Percentiles rank a stretch among this genome's conserved stretches.
These are phyloP conservation scores for Gastrolobium bilobum DNA, from an alignment of 306 rosid genomes.

Conservation along the genomic window DNA sequence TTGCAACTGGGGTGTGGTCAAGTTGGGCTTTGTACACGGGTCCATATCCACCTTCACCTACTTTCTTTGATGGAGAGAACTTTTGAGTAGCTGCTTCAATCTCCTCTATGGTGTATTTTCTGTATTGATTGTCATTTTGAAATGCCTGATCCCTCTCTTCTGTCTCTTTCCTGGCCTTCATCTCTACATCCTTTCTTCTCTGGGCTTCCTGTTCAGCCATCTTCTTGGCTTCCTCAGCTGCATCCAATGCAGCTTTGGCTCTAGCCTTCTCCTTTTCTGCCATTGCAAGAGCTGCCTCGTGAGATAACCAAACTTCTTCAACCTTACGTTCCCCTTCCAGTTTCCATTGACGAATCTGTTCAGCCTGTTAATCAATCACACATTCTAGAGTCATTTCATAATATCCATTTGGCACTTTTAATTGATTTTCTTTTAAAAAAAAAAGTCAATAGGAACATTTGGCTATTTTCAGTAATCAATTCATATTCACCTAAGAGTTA, in stretches of 20 bases:
- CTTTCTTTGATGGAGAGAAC: constrained; percentile 62
- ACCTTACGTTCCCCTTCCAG: constrained; percentile 67
- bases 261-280: constrained; percentile 91
- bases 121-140: constrained; percentile 67
- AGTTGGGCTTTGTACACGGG: constrained; percentile 89
- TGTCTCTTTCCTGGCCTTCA: constrained; percentile 78
- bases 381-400: constrained; percentile 31
- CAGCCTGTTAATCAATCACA: constrained; percentile 65
- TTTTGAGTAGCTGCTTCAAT: constrained; percentile 79
- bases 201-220: constrained; percentile 82
- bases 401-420: constrained; percentile 11
- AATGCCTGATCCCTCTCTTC: constrained; percentile 78
- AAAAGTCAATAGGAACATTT: background rate
- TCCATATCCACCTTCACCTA: constrained; percentile 99
- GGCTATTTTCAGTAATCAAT: background rate
- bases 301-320: constrained; percentile 74
- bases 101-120: constrained; percentile 84
- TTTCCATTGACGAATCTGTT: constrained; percentile 86
- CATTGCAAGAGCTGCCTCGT: constrained; percentile 88
- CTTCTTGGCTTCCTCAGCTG: constrained; percentile 83
- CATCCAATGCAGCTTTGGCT: constrained; percentile 85
- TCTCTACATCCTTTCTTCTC: constrained; percentile 77
- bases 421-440: too few relatives aligned
- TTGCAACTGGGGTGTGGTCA: constrained; percentile 93
- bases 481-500: background rate